Evolutionary conservation across 306 rosid species (phyloP).

Genomic region (Vachellia pachyceras): DNA sequence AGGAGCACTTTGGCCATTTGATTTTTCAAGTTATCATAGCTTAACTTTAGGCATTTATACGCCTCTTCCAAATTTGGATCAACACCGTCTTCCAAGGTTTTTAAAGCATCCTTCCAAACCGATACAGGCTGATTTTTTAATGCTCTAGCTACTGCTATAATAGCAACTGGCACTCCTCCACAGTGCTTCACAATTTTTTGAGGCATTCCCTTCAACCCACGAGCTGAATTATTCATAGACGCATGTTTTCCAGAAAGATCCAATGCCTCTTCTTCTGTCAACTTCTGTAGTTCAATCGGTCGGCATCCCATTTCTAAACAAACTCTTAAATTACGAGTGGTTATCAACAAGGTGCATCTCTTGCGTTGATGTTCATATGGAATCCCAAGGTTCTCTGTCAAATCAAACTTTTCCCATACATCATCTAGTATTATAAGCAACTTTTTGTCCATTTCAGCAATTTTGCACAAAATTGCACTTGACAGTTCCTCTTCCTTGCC

Average conservation of each 20-base stretch:
- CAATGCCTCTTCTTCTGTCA: constrained; percentile 21
- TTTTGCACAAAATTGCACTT: neutral
- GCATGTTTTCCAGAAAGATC: constrained; percentile 10
- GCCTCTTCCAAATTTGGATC: constrained; percentile 1
- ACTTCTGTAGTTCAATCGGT: neutral
- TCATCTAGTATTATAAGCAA: constrained; percentile 37
- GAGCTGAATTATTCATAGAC: neutral
- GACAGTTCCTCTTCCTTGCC: neutral
- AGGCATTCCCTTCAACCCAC: neutral
- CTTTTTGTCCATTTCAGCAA: neutral
- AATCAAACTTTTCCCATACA: constrained; percentile 28
- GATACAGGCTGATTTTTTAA: neutral
- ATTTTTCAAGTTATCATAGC: constrained; percentile 30
- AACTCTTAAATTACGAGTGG: constrained; percentile 4
- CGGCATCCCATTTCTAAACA: constrained; percentile 23
- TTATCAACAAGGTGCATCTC: constrained; percentile 6
- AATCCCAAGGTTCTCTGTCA: constrained; percentile 22
- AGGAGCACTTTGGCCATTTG: constrained; percentile 13
- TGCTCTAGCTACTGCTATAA: constrained; percentile 9
- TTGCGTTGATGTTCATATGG: neutral
- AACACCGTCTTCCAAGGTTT: neutral
- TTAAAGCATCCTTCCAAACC: constrained; percentile 8
- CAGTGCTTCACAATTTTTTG: constrained; percentile 5
- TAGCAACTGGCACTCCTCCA: constrained; percentile 25
- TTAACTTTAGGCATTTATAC: constrained; percentile 24